Conservation (phyloP, 1,284 basidiomycete genomes). For the Ceratobasidium sp. region DNA sequence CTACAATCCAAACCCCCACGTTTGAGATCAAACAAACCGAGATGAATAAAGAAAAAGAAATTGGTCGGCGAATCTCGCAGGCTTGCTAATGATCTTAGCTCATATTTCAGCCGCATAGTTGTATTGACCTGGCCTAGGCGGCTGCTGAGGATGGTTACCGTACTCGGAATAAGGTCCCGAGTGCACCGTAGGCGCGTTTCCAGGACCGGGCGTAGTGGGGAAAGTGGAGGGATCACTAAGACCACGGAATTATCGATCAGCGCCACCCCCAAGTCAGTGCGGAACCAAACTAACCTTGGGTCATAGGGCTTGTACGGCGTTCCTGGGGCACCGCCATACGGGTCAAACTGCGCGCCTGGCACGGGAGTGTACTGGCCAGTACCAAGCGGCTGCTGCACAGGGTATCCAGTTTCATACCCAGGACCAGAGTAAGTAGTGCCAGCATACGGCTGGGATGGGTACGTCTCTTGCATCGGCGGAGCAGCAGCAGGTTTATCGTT, state of each 20-base stretch:
- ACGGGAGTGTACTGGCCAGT: slow-evolving; percentile 19
- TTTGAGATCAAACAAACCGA: neutral
- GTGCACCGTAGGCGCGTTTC: neutral
- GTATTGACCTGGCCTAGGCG: slow-evolving; percentile 26
- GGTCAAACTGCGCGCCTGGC: neutral
- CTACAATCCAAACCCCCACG: neutral
- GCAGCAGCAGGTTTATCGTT: neutral
- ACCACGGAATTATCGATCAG: neutral
- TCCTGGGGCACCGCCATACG: neutral
- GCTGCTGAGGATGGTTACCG: neutral
- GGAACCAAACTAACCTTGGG: slow-evolving; percentile 10
- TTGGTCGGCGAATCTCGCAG: neutral
- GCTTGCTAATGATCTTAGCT: neutral
- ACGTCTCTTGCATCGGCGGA: neutral
- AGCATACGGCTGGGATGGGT: neutral
- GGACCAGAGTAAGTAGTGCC: neutral
- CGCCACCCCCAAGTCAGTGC: neutral
- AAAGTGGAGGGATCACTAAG: slow-evolving; percentile 32
- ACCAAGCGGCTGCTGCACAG: slow-evolving; percentile 17
- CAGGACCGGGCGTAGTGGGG: slow-evolving; percentile 15
- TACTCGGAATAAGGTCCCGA: slow-evolving; percentile 10
- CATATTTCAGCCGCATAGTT: slow-evolving; percentile 31
- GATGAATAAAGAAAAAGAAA: neutral
- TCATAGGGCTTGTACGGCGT: slow-evolving; percentile 31
- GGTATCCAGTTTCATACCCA: slow-evolving; percentile 5